Base-by-base conservation (phyloP, 106 monocot species). In the Vanilla planifolia region DNA sequence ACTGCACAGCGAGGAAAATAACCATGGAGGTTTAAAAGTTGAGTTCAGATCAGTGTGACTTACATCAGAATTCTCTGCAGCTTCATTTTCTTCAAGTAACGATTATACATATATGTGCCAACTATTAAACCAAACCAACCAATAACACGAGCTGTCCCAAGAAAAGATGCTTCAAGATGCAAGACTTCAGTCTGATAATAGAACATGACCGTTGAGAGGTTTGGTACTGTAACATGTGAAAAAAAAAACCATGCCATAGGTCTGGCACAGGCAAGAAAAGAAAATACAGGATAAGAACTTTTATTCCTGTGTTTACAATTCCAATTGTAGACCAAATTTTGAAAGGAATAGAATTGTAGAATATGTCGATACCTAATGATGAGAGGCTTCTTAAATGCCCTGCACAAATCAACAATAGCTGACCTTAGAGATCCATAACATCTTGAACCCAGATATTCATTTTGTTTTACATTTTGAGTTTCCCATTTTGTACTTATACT, bases 181-280 rank as follows among this genome's bases (percentile, higher is more conserved):
- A 90, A 71, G 22, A 73, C 73, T 61, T 85, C 81, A 68, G 76
- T 85, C 75, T 85, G 85, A 64, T 90, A 90, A 65, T 90, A 90
- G 69, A 90, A 90, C 81, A 90, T 85, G 28, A 66, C 65, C 22
- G 85, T 90, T 42, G 89, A 90, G 40, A 90, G 76, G 59, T 79
- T 90, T 73, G 89, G 89, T 60, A 85, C 67, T 61, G 79, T 48
- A 43, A 82, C 62, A 65, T 81, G 72, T 24, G 89, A 75, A 59
- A 85, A 53, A 65, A 90, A 85, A 79, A 90, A 90, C 89, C 89
- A 90, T 34, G 79, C 76, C 81, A 90, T 90, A 23, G 89, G 89
- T 67, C 89, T 90, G 76, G 29, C 33, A 63, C 61, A 44, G 62
- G 66, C 23, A 36, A 14, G 44, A 14, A 67, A 52, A 53, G 8